Base-by-base conservation (phyloP, 345 rosid genomes). In the Boechera retrofracta region DNA sequence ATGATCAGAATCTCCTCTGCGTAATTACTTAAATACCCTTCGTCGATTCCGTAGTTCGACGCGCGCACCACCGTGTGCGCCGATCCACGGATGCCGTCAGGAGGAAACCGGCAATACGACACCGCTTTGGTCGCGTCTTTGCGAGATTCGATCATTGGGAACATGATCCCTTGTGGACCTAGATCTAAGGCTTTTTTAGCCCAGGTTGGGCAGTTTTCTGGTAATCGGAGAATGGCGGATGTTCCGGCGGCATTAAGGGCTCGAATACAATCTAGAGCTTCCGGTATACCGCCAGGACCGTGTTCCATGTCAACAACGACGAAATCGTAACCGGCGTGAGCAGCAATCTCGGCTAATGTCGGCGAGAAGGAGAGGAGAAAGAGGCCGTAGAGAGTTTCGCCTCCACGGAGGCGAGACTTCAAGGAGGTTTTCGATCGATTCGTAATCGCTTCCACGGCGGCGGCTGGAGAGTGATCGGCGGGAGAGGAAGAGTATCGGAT, bases 231-330 rank as follows among this genome's bases (percentile, higher is more conserved):
- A 77, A 94, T 85, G 49, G 92, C 91, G 0, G 92, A 80, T 3
- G 94, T 89, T 6, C 77, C 68, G 51, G 86, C 76, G 26, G 90
- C 84, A 63, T 86, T 81, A 39, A 94, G 94, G 2, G 90, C 90
- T 39, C 87, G 89, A 49, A 94, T 86, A 70, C 94, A 85, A 35
- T 83, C 74, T 26, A 91, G 84, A 29, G 97, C 87, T 15, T 88
- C 97, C 64, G 84, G 56, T 77, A 94, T 85, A 4, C 97, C 98
- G 3, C 97, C 93, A 31, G 89, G 95, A 28, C 98, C 98, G 73
- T 94, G 97, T 73, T 94, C 98, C 97, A 94, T 92, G 81, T 92
- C 97, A 33, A 94, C 83, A 48, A 94, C 95, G 26, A 79, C 97
- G 82, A 88, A 94, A 66, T 92, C 97, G 80, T 92, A 94, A 6